phyloP scores from a whole-genome alignment of 768 basidiomycete genomes.

The Termitomyces sp. region DNA sequence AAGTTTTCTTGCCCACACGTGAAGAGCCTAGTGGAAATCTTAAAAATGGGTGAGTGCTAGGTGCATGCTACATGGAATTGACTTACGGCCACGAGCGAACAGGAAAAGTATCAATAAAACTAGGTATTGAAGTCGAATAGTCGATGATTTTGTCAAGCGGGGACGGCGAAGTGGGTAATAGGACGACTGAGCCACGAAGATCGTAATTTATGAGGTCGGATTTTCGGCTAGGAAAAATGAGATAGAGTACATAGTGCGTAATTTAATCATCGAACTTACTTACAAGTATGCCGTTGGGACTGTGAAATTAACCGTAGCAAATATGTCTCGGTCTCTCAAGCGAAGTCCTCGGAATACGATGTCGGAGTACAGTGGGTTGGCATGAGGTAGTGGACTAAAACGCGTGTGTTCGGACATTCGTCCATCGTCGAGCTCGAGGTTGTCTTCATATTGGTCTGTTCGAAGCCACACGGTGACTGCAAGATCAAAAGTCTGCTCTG shows the following conservation, averaged over 20 bases:
- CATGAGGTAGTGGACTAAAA: neutral
- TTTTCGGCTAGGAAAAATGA: slow-evolving; percentile 15
- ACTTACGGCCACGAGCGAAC: slow-evolving; percentile 25
- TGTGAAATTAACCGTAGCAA: slow-evolving; percentile 18
- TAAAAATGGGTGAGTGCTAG: neutral
- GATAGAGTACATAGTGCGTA: neutral
- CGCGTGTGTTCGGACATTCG: neutral
- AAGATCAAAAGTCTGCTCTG: slow-evolving; percentile 16
- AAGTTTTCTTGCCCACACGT: slow-evolving; percentile 11
- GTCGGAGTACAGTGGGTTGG: slow-evolving; percentile 18
- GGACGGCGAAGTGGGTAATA: slow-evolving; percentile 28
- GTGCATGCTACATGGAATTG: neutral
- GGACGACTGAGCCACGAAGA: slow-evolving; percentile 30
- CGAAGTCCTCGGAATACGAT: slow-evolving; percentile 23
- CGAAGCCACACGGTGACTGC: slow-evolving; percentile 17
- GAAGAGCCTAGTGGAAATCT: slow-evolving; percentile 21
- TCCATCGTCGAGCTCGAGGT: neutral
- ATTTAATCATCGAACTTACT: neutral
- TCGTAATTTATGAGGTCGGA: slow-evolving; percentile 23
- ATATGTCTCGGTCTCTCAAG: slow-evolving; percentile 20
- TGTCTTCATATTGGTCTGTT: neutral
- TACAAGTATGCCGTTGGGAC: slow-evolving; percentile 28
- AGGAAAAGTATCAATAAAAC: slow-evolving; percentile 18
- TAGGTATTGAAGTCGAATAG: slow-evolving; percentile 27
- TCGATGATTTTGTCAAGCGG: slow-evolving; percentile 21